phyloP scores from a whole-genome alignment of 768 basidiomycete species.

The Tulasnella calospora region DNA sequence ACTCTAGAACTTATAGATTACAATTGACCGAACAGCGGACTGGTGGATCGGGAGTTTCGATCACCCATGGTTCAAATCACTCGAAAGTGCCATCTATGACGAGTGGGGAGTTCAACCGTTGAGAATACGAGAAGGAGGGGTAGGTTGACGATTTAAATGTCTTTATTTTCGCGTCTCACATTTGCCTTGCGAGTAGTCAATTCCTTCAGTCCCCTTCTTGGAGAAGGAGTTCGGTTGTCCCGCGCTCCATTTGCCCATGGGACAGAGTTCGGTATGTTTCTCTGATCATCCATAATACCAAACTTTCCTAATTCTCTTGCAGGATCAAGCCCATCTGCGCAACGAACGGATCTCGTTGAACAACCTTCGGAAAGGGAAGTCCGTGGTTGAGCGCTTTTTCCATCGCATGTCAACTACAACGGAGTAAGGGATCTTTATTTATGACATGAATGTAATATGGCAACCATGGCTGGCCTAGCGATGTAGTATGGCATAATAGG shows the following conservation, averaged over 20 bases:
- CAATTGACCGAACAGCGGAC: slow-evolving; percentile 76
- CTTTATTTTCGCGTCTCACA: background rate
- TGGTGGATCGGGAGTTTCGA: slow-evolving; percentile 95
- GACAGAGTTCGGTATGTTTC: slow-evolving; percentile 71
- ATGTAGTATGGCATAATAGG: background rate
- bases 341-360: slow-evolving; percentile 85
- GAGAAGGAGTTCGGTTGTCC: slow-evolving; percentile 88
- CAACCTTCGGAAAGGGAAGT: slow-evolving; percentile 73
- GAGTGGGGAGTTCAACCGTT: slow-evolving; percentile 86
- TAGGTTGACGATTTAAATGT: slow-evolving; percentile 40
- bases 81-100: slow-evolving; percentile 74
- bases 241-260: slow-evolving; percentile 90
- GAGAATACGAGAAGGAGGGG: slow-evolving; percentile 89
- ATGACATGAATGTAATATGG: background rate
- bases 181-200: slow-evolving; percentile 54
- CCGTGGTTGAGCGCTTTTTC: slow-evolving; percentile 66
- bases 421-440: background rate
- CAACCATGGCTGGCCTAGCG: background rate
- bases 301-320: background rate
- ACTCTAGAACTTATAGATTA: slow-evolving; percentile 47
- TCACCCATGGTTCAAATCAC: slow-evolving; percentile 77
- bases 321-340: slow-evolving; percentile 90
- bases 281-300: background rate
- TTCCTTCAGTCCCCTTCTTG: slow-evolving; percentile 88
- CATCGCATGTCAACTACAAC: slow-evolving; percentile 20